Conservation (phyloP, 1,284 basidiomycete genomes). For the Caloboletus firmus region DNA sequence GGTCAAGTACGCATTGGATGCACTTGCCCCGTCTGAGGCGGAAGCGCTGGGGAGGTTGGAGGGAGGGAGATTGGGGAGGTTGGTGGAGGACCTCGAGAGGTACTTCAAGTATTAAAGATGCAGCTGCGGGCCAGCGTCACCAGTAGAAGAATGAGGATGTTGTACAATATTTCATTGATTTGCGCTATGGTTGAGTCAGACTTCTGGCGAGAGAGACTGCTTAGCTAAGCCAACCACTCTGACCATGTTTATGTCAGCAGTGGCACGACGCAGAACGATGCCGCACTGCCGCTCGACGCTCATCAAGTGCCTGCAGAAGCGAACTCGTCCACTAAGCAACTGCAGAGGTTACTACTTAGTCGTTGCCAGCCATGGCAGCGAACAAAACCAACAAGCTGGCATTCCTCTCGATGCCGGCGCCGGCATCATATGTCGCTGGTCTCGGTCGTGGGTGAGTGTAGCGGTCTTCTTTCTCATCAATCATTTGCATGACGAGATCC, state of each 20-base stretch:
- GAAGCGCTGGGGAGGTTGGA: slow-evolving; percentile 3
- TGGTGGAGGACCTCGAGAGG: not conserved
- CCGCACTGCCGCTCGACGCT: too few species aligned
- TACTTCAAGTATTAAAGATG: not conserved
- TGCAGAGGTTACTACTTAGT: too few species aligned
- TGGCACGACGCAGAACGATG: too few species aligned
- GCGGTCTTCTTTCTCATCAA: not conserved
- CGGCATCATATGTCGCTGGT: slow-evolving; percentile 94
- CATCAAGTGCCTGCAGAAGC: too few species aligned
- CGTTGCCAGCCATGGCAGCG: slow-evolving; percentile 41
- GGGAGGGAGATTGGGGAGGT: not conserved
- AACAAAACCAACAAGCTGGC: slow-evolving; percentile 69
- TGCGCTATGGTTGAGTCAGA: too few species aligned
- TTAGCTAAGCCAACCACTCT: too few species aligned
- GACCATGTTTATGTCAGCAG: too few species aligned
- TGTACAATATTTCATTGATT: too few species aligned
- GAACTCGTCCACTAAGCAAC: too few species aligned
- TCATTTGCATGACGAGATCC: slow-evolving; percentile 5
- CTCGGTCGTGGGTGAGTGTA: slow-evolving; percentile 83
- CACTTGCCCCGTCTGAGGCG: slow-evolving; percentile 11
- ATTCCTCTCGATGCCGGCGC: slow-evolving; percentile 84
- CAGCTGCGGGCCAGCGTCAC: not conserved
- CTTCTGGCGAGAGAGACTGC: too few species aligned
- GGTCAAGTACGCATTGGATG: slow-evolving; percentile 14
- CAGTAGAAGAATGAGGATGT: too few species aligned